Evolutionary conservation across 1,284 basidiomycete genomes (phyloP), one percentile per base, ranked within the genome.

Genomic region (Ustilago sp.): DNA sequence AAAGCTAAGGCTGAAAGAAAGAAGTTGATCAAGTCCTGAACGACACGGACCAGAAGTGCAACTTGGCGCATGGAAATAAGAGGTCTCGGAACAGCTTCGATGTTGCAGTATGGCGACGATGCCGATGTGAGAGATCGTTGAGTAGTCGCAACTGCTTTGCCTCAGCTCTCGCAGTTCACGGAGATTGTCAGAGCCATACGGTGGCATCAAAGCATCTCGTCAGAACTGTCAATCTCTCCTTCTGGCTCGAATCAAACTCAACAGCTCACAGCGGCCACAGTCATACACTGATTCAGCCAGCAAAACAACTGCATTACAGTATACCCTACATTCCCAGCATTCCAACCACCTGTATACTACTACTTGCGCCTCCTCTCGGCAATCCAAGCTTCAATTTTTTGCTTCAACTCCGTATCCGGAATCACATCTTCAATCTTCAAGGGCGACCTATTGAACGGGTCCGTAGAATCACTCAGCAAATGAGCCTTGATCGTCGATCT

Each of bases 401-500:
- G 75, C 56, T 73, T 78, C 41, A 86, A 66, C 62, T 81, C 82
- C 19, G 63, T 67, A n/a, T 74, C 84, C 31, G 77, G 69, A 31
- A 75, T 32, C 12, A 88, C 83, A 38, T 88, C 86, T 32, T 87
- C 87, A 53, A 87, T 83, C 59, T 86, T 86, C 60, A 88, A 76
- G 39, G 87, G 86, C 58, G 79, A 79, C 19, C 87, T 83, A 62
- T 88, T 88, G 79, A 88, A 88, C 17, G 87, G 87, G 63, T 88
- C 87, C 64, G 91, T 94, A 19, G 91, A 88, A 84, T 98, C 96
- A 2, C 94, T 96, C 31, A 99, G 88, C 52, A 99, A 88, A 85
- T 96, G 94, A 1, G 94, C 93, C 84, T 98, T 97, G 88, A 99
- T 99, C 1, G 96, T 99, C 1, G 93, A 90, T 45, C 93, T 90